A percentile compares a stretch with the other conserved stretches of the same genome.
Conservation (phyloP, 495 filamentous ascomycete genomes). For the Peziza echinospora region DNA sequence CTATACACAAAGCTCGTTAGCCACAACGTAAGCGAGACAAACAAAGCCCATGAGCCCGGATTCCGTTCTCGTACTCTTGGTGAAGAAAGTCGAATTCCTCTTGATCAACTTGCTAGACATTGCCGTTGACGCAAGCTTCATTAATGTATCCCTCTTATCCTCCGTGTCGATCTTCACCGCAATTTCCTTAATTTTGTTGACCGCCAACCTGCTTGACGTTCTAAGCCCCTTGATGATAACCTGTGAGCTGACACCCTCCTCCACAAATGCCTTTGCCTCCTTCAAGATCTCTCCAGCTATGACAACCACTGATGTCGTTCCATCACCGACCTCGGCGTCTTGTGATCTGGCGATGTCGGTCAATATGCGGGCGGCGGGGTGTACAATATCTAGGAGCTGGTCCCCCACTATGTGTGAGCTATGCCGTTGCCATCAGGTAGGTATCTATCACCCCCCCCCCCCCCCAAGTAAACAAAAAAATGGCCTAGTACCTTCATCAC, state of each 20-base stretch:
- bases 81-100: slow-evolving; percentile 90
- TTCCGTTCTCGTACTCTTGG: slow-evolving; percentile 68
- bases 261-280: slow-evolving; percentile 83
- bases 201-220: slow-evolving; percentile 72
- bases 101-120: slow-evolving; percentile 99
- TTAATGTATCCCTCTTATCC: slow-evolving; percentile 73
- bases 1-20: slow-evolving; percentile 24
- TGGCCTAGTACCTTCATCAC: slow-evolving; percentile 99
- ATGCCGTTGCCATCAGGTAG: too few relatives aligned
- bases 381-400: slow-evolving; percentile 91
- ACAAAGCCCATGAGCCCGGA: too few relatives aligned
- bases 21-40: not conserved
- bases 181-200: slow-evolving; percentile 98
- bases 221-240: slow-evolving; percentile 90
- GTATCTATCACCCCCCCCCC: too few relatives aligned
- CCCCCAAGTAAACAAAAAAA: too few relatives aligned
- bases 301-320: slow-evolving; percentile 91
- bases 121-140: slow-evolving; percentile 79
- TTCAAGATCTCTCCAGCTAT: slow-evolving; percentile 90
- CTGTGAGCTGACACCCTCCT: slow-evolving; percentile 92
- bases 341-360: slow-evolving; percentile 96
- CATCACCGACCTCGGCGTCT: slow-evolving; percentile 96
- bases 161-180: slow-evolving; percentile 64
- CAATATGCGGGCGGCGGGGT: slow-evolving; percentile 91
- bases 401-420: slow-evolving; percentile 10